Evolutionary conservation across 2,329 filamentous ascomycete genomes (phyloP), one percentile per base, ranked within the genome.

Genomic region (Truncatella angustata): DNA sequence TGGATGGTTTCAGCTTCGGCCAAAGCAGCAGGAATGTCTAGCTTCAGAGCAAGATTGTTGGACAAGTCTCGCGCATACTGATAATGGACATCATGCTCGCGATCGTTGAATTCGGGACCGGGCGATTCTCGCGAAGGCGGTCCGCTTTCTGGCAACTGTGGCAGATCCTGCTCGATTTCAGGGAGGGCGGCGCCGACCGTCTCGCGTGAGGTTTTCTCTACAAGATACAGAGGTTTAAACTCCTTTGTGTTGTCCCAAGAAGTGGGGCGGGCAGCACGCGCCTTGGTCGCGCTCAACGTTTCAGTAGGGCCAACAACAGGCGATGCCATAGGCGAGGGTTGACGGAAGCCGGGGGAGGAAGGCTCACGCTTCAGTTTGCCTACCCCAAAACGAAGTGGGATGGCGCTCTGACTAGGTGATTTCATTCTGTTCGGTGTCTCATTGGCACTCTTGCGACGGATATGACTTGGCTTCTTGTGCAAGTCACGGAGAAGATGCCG

Each of bases 161-260:
- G 57, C 18, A 54, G 36, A 34, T 39, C 14, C 42, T 73, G 71
- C 11, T 21, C 39, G 21, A 26, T 14, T 14, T 32, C 23, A 11
- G 16, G 16, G 10, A 18, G 12, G 26, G 39, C 12, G 14, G 28
- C 4, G n/a, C n/a, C n/a, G 58, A 54, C 28, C 53, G 69, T 62
- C 39, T 68, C 68, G 37, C 74, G 71, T 7, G 75, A 72, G 3
- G 73, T 74, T 57, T 73, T 84, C 67, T 95, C 89, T 5, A 96
- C 82, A 20, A 96, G 84, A 69, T 89, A 93, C 7, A 97, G 73
- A 0, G 92, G 92, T 59, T 88, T 86, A 62, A 92, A 86, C 64
- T 94, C 90, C 50, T 81, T 81, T 16, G 78, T 79, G 57, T 71
- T 81, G 40, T 85, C 82, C 82, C 82, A 86, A 0, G 81, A 85